Evolutionary conservation across 139 green algal genomes (phyloP).

Genomic region (Edaphochlamys debaryana): DNA sequence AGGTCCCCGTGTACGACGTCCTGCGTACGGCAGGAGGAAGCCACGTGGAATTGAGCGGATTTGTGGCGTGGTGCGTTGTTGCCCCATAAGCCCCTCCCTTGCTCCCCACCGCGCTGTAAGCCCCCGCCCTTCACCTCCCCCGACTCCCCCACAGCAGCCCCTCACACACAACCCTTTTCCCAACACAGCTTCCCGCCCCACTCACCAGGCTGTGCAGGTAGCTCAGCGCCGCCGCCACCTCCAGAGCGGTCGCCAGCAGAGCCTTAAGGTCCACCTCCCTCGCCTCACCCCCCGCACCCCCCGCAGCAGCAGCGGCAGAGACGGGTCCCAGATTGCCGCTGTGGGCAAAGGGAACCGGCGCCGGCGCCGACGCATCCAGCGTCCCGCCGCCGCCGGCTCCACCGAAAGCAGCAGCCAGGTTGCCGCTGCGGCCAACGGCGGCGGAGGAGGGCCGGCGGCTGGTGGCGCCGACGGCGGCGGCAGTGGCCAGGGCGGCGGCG

Average conservation of each 20-base stretch:
- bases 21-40: background rate
- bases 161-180: background rate
- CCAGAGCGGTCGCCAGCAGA: slow-evolving; percentile 27
- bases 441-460: slow-evolving; percentile 7
- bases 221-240: slow-evolving; percentile 37
- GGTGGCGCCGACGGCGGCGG: slow-evolving; percentile 7
- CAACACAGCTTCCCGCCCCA: background rate
- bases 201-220: slow-evolving; percentile 65
- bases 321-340: too few species aligned
- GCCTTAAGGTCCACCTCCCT: slow-evolving; percentile 30
- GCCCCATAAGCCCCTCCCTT: too few species aligned
- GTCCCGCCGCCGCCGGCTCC: too few species aligned
- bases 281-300: too few species aligned
- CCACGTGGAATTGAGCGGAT: too few species aligned
- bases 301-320: too few species aligned
- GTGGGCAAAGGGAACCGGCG: too few species aligned
- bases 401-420: too few species aligned
- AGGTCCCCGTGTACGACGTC: slow-evolving; percentile 78
- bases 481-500: slow-evolving; percentile 3
- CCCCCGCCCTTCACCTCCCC: too few species aligned
- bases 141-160: background rate
- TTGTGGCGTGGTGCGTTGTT: too few species aligned
- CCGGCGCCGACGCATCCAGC: too few species aligned
- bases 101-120: too few species aligned
- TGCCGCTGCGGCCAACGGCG: background rate